phyloP scores from a whole-genome alignment of 257 asterid genomes.

The Echium plantagineum region DNA sequence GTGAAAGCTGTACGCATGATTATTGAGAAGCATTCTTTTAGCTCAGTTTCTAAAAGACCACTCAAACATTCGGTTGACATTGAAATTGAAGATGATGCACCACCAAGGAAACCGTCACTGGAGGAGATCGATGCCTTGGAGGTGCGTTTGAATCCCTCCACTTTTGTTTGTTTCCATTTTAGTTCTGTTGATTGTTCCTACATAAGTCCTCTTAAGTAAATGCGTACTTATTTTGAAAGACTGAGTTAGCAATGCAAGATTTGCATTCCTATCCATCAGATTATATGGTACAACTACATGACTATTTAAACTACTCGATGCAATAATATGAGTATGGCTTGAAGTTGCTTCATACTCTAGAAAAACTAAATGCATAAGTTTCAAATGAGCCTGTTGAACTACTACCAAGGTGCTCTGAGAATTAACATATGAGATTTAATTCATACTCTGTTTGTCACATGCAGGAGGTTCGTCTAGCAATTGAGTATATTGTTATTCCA shows the following conservation, averaged over 20 bases:
- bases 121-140: constrained; percentile 99
- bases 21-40: constrained; percentile 60
- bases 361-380: background rate
- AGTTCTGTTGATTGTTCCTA: background rate
- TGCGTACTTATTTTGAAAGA: no score
- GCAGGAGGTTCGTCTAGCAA: constrained; percentile 92
- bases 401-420: no score
- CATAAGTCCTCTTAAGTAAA: background rate
- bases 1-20: constrained; percentile 89
- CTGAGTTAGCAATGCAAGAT: no score
- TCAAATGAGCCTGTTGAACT: no score
- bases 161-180: no score
- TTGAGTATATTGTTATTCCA: constrained; percentile 92
- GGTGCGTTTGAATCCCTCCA: constrained; percentile 24
- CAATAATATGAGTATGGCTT: no score
- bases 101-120: constrained; percentile 67
- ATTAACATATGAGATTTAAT: no score
- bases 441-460: background rate
- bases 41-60: constrained; percentile 32
- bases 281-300: no score
- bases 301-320: no score
- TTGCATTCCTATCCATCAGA: no score
- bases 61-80: constrained; percentile 34
- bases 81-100: constrained; percentile 82
- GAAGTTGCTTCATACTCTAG: no score